phyloP scores from a whole-genome alignment of 306 rosid genomes.

The Pterocarpus macrocarpus region DNA sequence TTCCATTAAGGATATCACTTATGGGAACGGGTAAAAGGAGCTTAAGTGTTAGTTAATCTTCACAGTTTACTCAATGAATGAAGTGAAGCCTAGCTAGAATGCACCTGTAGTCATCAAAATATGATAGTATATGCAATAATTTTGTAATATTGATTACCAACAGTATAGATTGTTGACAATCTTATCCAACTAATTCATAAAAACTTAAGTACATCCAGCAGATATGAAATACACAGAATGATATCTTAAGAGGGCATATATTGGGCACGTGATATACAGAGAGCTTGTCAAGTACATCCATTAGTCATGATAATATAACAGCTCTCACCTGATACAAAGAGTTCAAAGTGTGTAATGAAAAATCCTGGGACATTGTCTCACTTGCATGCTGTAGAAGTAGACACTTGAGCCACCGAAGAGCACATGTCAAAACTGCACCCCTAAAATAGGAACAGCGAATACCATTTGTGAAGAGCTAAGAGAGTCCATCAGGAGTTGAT shows the following conservation, averaged over 20 bases:
- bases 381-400: constrained; percentile 65
- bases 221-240: constrained; percentile 6
- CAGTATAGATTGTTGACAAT: background rate
- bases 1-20: background rate
- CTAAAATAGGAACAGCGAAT: constrained; percentile 33
- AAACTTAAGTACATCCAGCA: background rate
- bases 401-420: constrained; percentile 75
- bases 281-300: background rate
- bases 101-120: too few species aligned
- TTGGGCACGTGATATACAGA: background rate
- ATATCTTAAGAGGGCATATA: background rate
- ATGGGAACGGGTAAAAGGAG: too few species aligned
- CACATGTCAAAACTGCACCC: constrained; percentile 77
- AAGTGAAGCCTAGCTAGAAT: too few species aligned
- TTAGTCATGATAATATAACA: too few species aligned
- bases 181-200: background rate
- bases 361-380: too few species aligned
- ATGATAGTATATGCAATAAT: too few species aligned
- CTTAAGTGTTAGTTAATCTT: too few species aligned
- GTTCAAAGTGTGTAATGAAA: constrained; percentile 47
- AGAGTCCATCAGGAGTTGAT: background rate
- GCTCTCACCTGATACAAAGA: constrained; percentile 70
- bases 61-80: too few species aligned
- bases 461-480: too few species aligned
- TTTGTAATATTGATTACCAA: background rate